phyloP scores from a whole-genome alignment of 257 asterid genomes.

The Scutellaria baicalensis region DNA sequence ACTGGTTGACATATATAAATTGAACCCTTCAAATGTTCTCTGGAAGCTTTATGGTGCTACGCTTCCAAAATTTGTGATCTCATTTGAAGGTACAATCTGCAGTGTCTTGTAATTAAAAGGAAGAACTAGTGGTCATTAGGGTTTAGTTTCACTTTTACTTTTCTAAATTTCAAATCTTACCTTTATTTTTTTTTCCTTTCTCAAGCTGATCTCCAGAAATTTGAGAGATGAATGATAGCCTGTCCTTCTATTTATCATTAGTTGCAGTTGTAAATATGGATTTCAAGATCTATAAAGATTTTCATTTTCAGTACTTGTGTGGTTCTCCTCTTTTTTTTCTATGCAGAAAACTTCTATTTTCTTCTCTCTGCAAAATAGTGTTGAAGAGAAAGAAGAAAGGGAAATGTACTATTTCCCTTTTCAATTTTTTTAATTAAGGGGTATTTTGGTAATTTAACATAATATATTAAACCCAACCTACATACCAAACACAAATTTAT shows the following conservation, averaged over 20 bases:
- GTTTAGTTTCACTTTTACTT: not conserved
- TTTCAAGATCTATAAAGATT: slow-evolving; percentile 16
- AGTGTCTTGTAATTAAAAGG: slow-evolving; percentile 11
- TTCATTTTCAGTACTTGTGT: not conserved
- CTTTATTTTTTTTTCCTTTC: not conserved
- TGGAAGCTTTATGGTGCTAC: slow-evolving; percentile 28
- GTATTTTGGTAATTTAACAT: no score
- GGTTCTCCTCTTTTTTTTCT: not conserved
- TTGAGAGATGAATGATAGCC: slow-evolving; percentile 14
- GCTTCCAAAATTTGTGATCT: slow-evolving; percentile 30
- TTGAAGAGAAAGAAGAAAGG: no score
- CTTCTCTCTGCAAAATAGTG: no score
- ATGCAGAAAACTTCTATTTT: no score
- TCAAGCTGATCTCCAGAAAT: slow-evolving; percentile 16
- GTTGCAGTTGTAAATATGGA: slow-evolving; percentile 34
- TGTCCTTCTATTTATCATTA: slow-evolving; percentile 16
- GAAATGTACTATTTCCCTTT: no score
- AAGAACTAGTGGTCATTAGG: slow-evolving; percentile 15
- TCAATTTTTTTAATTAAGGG: no score
- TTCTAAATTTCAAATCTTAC: not conserved
- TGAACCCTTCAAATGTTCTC: slow-evolving; percentile 21
- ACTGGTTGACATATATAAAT: slow-evolving; percentile 13
- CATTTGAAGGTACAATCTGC: slow-evolving; percentile 31
- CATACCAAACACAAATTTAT: no score
- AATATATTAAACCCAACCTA: no score